Evolutionary conservation across 2,329 filamentous ascomycete species (phyloP).

Genomic region (Stemphylium lycopersici): DNA sequence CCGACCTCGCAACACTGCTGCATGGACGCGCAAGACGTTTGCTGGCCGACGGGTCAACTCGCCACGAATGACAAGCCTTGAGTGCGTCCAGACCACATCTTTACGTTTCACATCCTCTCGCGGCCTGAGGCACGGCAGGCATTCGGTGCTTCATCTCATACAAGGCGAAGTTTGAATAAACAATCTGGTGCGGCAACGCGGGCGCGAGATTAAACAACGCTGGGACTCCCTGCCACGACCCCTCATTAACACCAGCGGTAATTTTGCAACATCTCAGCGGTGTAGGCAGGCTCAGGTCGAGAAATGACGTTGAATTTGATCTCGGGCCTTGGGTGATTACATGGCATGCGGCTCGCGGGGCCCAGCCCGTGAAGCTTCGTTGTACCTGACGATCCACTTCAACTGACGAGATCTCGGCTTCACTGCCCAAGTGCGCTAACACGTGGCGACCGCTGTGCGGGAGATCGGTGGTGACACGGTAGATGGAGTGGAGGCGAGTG

Average conservation of each 20-base stretch:
- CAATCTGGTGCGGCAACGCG: slow-evolving; percentile 20
- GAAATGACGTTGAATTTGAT: slow-evolving; percentile 29
- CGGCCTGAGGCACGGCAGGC: slow-evolving; percentile 22
- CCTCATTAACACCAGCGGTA: slow-evolving; percentile 17
- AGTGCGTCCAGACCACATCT: slow-evolving; percentile 6
- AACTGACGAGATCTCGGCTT: slow-evolving; percentile 3
- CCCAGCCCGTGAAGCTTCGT: slow-evolving; percentile 5
- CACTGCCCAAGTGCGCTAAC: slow-evolving; percentile 11
- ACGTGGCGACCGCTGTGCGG: slow-evolving; percentile 21
- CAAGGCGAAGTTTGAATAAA: slow-evolving; percentile 29
- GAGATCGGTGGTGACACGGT: slow-evolving; percentile 18
- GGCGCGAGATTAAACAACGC: slow-evolving; percentile 23
- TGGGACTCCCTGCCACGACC: slow-evolving; percentile 20
- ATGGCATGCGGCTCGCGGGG: slow-evolving; percentile 3
- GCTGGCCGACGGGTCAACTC: background rate
- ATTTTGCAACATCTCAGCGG: slow-evolving; percentile 3
- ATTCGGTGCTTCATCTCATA: slow-evolving; percentile 28
- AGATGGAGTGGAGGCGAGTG: slow-evolving; percentile 10
- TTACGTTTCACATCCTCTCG: slow-evolving; percentile 6
- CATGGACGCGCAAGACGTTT: slow-evolving; percentile 12
- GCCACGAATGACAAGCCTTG: slow-evolving; percentile 1
- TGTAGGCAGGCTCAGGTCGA: slow-evolving; percentile 14
- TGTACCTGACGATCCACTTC: slow-evolving; percentile 9
- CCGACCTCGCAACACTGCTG: slow-evolving; percentile 10
- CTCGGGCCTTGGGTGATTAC: slow-evolving; percentile 6